Evolutionary conservation across 331 rosid species (phyloP), one percentile per base, ranked within the genome.

Genomic region (Phaseolus coccineus): DNA sequence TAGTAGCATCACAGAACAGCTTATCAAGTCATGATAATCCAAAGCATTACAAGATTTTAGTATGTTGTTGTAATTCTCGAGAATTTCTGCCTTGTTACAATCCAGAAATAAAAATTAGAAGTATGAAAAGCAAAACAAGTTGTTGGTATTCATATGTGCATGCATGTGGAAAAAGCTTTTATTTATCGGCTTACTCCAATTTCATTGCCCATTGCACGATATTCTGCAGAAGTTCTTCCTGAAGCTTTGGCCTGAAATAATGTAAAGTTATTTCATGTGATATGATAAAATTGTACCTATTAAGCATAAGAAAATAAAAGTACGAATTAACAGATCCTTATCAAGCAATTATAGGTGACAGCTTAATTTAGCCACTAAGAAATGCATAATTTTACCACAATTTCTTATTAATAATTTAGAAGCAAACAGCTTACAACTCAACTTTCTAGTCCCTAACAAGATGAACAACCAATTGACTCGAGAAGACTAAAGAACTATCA

Each of bases 1-100:
- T 7, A 95, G 97, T 75, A 95, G 88, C 91, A 87, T 90, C 90
- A 91, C 92, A 3, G 98, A 95, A 80, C 93, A 89, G 90, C 93
- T 85, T 82, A 95, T 95, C 82, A 95, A 77, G 85, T 92, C 99
- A 57, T 95, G 99, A 91, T 95, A 95, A 86, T 95, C 99, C 83
- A 95, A 78, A 56, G 99, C 97, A 62, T 95, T 86, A 77, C 97
- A 95, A 67, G 99, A 87, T 80, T 85, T 90, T 74, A 95, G 84
- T 82, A 93, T 88, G 63, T 85, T 83, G 82, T 83, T 83, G 87
- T 95, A 95, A 83, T 90, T 87, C 74, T 84, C 87, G 14, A 95
- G 97, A 88, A 95, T 86, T 74, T 77, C 83, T 37, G 96, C 97
- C 99, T 95, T 90, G 74, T 81, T 84, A 80, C 77, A 71, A 78